Percentiles rank a stretch among this genome's conserved stretches.
Conservation (phyloP, 495 filamentous ascomycete species). For the Trichocladium antarcticum region DNA sequence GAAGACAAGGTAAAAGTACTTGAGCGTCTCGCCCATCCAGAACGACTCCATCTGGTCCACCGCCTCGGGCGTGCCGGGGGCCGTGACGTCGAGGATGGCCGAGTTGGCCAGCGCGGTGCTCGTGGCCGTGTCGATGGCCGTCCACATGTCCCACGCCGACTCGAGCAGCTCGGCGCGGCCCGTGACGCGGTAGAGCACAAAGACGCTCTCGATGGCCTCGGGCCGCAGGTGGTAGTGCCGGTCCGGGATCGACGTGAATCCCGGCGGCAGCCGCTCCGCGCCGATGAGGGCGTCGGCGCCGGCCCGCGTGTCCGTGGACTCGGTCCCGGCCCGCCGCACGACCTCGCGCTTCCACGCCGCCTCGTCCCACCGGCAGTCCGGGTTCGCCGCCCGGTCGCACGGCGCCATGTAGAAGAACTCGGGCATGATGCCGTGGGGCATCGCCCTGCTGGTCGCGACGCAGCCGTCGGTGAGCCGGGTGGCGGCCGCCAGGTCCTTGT, state of each 20-base stretch:
- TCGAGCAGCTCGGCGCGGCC: slow-evolving; percentile 52
- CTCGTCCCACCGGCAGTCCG: slow-evolving; percentile 23
- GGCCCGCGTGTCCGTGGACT: slow-evolving; percentile 23
- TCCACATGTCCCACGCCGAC: slow-evolving; percentile 65
- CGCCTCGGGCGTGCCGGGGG: slow-evolving; percentile 29
- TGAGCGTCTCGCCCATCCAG: slow-evolving; percentile 39
- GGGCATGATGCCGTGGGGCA: slow-evolving; percentile 76
- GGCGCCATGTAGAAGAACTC: slow-evolving; percentile 53
- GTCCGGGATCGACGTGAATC: slow-evolving; percentile 32
- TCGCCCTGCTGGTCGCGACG: slow-evolving; percentile 71
- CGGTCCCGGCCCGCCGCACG: slow-evolving; percentile 7
- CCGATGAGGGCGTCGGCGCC: neutral
- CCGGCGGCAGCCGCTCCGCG: slow-evolving; percentile 41
- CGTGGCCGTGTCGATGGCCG: slow-evolving; percentile 49
- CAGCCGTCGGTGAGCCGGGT: slow-evolving; percentile 70
- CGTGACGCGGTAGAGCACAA: slow-evolving; percentile 62
- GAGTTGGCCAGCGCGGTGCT: slow-evolving; percentile 48
- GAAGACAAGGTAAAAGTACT: slow-evolving; percentile 66
- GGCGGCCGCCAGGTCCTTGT: slow-evolving; percentile 51
- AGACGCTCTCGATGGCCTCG: slow-evolving; percentile 61
- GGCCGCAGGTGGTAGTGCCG: slow-evolving; percentile 42
- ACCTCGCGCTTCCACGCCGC: slow-evolving; percentile 19
- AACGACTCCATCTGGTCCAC: slow-evolving; percentile 26
- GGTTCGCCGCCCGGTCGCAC: slow-evolving; percentile 42
- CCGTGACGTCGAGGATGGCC: slow-evolving; percentile 40